These are phyloP conservation scores for Smithsoniella earleae DNA, from an alignment of 163 green algal species.

Conservation along the genomic window DNA sequence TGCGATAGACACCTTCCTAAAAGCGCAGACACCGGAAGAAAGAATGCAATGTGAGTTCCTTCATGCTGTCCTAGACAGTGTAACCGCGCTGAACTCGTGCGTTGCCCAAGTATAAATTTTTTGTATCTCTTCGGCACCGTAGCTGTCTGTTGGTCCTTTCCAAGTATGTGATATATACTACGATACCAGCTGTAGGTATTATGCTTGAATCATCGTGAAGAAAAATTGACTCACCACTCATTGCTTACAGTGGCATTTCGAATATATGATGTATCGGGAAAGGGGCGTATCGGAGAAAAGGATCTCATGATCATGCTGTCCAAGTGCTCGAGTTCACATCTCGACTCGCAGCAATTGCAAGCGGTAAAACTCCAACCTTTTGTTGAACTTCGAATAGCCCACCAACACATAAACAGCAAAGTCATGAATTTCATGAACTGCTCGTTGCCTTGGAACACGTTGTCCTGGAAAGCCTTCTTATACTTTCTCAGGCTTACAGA, in stretches of 20 bases:
- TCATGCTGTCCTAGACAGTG: background rate
- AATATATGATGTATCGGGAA: slow-evolving; percentile 1
- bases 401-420: no score
- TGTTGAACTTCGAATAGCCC: no score
- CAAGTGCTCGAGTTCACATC: background rate
- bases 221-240: background rate
- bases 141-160: background rate
- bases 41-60: slow-evolving; percentile 8
- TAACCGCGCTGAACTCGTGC: background rate
- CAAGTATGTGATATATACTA: background rate
- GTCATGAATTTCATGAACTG: no score
- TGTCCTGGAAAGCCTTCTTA: background rate
- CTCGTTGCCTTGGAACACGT: no score
- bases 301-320: slow-evolving; percentile 19
- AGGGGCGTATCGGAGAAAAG: slow-evolving; percentile 5
- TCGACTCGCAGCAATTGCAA: no score
- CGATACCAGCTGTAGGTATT: background rate
- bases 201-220: background rate
- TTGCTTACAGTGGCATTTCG: slow-evolving; percentile 19
- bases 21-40: slow-evolving; percentile 14
- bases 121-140: background rate
- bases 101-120: background rate
- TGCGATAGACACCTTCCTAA: slow-evolving; percentile 9
- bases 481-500: background rate
- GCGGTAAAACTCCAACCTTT: no score